Evolutionary conservation across 2,329 filamentous ascomycete species (phyloP).

Genomic region (Nemania sp.): DNA sequence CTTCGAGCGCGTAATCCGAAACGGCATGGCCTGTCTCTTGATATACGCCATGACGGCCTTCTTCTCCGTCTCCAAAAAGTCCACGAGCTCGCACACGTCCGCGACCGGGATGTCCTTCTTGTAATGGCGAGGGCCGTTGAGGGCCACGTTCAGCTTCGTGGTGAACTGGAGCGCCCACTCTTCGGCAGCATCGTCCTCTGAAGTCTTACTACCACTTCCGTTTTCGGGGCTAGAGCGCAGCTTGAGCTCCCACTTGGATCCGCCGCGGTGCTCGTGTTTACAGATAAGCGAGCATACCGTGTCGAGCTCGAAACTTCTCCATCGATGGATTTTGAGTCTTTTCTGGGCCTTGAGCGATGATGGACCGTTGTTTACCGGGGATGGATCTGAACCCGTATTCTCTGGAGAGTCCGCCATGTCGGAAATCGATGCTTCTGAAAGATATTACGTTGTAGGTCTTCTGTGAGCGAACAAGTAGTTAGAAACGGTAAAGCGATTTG

Average conservation of each 20-base stretch:
- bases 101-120: slow-evolving; percentile 3
- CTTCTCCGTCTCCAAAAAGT: slow-evolving; percentile 32
- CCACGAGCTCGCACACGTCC: slow-evolving; percentile 33
- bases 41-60: slow-evolving; percentile 36
- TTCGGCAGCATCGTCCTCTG: neutral
- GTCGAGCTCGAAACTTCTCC: slow-evolving; percentile 35
- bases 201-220: neutral
- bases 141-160: slow-evolving; percentile 38
- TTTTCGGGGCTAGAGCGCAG: neutral
- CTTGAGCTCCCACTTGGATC: neutral
- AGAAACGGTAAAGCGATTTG: neutral
- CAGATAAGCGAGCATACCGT: slow-evolving; percentile 39
- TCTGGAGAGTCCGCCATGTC: slow-evolving; percentile 12
- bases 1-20: slow-evolving; percentile 37
- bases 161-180: slow-evolving; percentile 30
- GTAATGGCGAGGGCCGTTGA: slow-evolving; percentile 27
- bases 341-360: neutral
- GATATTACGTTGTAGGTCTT: neutral
- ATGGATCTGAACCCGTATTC: neutral
- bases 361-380: neutral
- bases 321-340: slow-evolving; percentile 16
- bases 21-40: slow-evolving; percentile 29
- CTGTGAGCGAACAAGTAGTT: neutral
- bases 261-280: slow-evolving; percentile 25
- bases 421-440: neutral